Base-by-base conservation (phyloP, 768 basidiomycete species). In the Lactarius tabidus region DNA sequence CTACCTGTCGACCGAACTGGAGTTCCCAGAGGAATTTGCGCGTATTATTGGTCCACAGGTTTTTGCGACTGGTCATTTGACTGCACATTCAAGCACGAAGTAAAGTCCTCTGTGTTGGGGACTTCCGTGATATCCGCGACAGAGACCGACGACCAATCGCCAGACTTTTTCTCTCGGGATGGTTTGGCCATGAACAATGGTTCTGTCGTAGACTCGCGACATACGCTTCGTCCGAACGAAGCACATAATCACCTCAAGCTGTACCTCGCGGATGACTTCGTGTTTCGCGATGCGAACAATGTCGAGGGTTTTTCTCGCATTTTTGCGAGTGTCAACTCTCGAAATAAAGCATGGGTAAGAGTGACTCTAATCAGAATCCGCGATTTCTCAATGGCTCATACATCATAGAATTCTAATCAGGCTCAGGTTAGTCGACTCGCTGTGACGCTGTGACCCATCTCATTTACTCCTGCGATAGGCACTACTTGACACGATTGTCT, bases 11-110 rank as follows among this genome's bases (percentile, higher is more conserved):
- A 64, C 26, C 51, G 48, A 36, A 10, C 39, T 18, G 17, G 35
- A 35, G 57, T 62, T 15, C 74, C 75, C 1, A 60, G 62, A 20
- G 71, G 72, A 18, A 51, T 70, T 7, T 76, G 75, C 64, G 41
- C 63, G 3, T 72, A 71, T 35, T 77, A 58, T 65, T 77, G 73
- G 73, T 65, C 70, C 1, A 65, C 69, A 36, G 76, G 76, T 41
- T 56, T 59, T 18, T 77, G 76, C 48, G 41, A 63, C 39, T 68
- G 65, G 1, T 52, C 59, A 3, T 74, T 74, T 45, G 72, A 73
- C 18, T 77, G 76, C 56, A 64, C 59, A 0, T 75, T 65, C 62
- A 66, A 60, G 59, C 76, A 77, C 51, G 51, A 68, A 18, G 57
- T 52, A 39, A 70, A 60, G 18, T 51, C 67, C 17, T 39, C 20